phyloP scores from a whole-genome alignment of 108 stramenopile species.

The Epipyxis sp. region DNA sequence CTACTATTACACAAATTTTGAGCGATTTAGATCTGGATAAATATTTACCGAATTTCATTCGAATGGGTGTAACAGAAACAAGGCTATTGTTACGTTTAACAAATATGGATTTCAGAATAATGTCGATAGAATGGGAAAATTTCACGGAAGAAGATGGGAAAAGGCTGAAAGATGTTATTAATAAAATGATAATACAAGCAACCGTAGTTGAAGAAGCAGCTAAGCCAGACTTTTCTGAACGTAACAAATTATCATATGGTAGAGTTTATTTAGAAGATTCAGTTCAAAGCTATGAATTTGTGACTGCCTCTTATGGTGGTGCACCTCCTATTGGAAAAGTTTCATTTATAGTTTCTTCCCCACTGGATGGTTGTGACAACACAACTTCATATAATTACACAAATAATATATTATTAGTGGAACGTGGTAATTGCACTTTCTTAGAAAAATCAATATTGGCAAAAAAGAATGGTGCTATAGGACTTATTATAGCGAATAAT shows the following conservation, averaged over 20 bases:
- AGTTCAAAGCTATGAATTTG: conserved; percentile 14
- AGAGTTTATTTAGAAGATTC: not conserved
- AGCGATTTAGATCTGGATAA: not conserved
- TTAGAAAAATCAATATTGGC: not conserved
- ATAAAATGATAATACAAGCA: not conserved
- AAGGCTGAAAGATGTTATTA: not conserved
- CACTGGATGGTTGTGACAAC: not conserved
- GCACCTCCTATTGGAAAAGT: conserved; percentile 1
- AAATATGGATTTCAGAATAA: conserved; percentile 22
- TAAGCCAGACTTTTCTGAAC: not conserved
- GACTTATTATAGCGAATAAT: conserved; percentile 11
- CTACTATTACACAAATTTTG: conserved; percentile 10
- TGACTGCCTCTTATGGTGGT: conserved; percentile 11
- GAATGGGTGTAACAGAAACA: conserved; percentile 29
- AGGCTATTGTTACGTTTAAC: not conserved
- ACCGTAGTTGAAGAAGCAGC: not conserved
- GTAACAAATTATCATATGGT: not conserved
- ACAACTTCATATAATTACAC: not conserved
- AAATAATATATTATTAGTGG: not conserved
- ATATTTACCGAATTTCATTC: not conserved
- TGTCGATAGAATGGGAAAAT: conserved; percentile 26
- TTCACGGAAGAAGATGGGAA: not conserved
- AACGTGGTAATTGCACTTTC: conserved; percentile 30
- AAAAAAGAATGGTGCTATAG: not conserved
- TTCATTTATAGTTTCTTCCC: not conserved